These are phyloP conservation scores for Ogataea polymorpha DNA, from an alignment of 805 yeast species.

Conservation along the genomic window DNA sequence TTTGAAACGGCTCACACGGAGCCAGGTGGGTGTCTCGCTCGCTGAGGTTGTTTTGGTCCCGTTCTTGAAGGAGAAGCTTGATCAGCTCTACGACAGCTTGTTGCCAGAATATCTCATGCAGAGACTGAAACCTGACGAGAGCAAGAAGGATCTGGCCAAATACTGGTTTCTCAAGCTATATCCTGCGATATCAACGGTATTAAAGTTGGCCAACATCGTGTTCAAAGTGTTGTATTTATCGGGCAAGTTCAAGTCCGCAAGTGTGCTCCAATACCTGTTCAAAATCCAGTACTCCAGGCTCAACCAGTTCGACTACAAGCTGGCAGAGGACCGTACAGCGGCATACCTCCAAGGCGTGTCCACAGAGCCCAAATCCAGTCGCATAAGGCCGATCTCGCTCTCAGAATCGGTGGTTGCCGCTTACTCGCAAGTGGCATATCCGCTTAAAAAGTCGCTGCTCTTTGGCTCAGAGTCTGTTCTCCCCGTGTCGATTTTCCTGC, in stretches of 20 bases:
- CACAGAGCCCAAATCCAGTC: slow-evolving; percentile 19
- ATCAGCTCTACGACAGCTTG: slow-evolving; percentile 58
- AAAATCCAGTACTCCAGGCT: slow-evolving; percentile 65
- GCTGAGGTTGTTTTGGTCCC: slow-evolving; percentile 62
- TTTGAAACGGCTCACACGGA: slow-evolving; percentile 47
- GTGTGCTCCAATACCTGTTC: slow-evolving; percentile 57
- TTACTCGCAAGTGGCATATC: slow-evolving; percentile 15
- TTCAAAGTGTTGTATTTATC: slow-evolving; percentile 65
- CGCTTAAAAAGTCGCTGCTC: slow-evolving; percentile 26
- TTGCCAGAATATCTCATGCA: slow-evolving; percentile 57
- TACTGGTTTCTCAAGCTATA: slow-evolving; percentile 53
- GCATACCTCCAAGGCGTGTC: slow-evolving; percentile 10
- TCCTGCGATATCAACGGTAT: slow-evolving; percentile 52
- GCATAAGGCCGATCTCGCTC: slow-evolving; percentile 41
- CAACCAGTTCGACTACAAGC: slow-evolving; percentile 46
- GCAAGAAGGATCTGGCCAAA: slow-evolving; percentile 25
- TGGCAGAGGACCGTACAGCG: slow-evolving; percentile 30
- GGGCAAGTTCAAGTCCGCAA: slow-evolving; percentile 61
- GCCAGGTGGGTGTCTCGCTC: slow-evolving; percentile 55
- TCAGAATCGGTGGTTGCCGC: slow-evolving; percentile 33
- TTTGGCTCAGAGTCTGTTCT: slow-evolving; percentile 45
- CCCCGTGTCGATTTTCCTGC: slow-evolving; percentile 76
- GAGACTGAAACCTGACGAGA: slow-evolving; percentile 35
- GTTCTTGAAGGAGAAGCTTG: slow-evolving; percentile 67
- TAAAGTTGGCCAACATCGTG: slow-evolving; percentile 49